A percentile compares a stretch with the other conserved stretches of the same genome.
Conservation (phyloP, 1,139 yeast genomes). For the Saccharomycopsis phalli region DNA sequence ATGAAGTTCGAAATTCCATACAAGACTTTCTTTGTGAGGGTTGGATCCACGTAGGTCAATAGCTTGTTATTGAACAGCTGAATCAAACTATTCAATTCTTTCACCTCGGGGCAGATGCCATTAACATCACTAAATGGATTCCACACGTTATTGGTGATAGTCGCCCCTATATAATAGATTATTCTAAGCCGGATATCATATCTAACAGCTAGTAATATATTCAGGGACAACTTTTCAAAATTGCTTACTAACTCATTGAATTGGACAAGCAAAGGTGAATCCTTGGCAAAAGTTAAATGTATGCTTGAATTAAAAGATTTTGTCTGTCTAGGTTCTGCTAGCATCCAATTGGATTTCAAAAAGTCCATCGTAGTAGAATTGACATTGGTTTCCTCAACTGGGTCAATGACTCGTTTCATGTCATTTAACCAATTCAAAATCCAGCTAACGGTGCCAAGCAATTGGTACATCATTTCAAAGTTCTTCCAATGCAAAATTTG, state of each 20-base stretch:
- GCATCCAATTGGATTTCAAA: conserved; percentile 48
- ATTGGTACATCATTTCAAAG: conserved; percentile 40
- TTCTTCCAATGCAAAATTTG: conserved; percentile 38
- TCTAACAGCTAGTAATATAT: conserved; percentile 48
- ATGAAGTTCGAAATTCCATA: conserved; percentile 51
- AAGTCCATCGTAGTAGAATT: conserved; percentile 34
- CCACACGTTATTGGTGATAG: conserved; percentile 29
- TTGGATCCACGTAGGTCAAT: conserved; percentile 26
- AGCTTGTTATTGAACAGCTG: conserved; percentile 25
- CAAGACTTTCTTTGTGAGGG: conserved; percentile 26
- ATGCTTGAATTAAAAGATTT: conserved; percentile 26
- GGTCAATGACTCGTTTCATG: conserved; percentile 38
- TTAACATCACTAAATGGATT: conserved; percentile 51
- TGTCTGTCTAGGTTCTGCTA: conserved; percentile 35
- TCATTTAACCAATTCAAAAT: conserved; percentile 47
- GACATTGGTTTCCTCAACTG: conserved; percentile 24
- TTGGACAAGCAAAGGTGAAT: conserved; percentile 29
- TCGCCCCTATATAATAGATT: conserved; percentile 47
- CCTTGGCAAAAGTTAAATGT: conserved; percentile 33
- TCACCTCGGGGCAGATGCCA: conserved; percentile 50
- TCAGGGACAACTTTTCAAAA: conserved; percentile 40
- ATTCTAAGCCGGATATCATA: conserved; percentile 59
- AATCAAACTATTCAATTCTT: conserved; percentile 36
- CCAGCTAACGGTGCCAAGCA: conserved; percentile 41
- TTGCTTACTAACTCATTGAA: conserved; percentile 42